phyloP scores from a whole-genome alignment of 805 yeast species.

The Phaffomyces thermotolerans region DNA sequence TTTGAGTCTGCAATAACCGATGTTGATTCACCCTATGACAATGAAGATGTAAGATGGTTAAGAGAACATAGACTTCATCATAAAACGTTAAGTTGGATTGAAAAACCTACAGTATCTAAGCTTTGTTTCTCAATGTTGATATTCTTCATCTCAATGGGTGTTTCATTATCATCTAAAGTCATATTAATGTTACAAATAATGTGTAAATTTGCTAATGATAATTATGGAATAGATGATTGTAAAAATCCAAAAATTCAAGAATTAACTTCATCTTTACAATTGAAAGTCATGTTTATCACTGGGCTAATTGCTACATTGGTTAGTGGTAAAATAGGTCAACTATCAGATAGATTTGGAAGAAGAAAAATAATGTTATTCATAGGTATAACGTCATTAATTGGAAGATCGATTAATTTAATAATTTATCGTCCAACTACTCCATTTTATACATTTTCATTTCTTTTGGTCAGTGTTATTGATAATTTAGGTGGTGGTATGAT shows the following conservation, averaged over 20 bases:
- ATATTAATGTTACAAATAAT: conserved; percentile 25
- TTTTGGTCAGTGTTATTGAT: conserved; percentile 38
- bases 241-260: conserved; percentile 35
- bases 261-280: conserved; percentile 41
- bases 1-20: conserved; percentile 36
- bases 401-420: conserved; percentile 15
- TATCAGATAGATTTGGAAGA: conserved; percentile 62
- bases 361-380: conserved; percentile 37
- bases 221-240: conserved; percentile 25
- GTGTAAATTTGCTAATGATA: conserved; percentile 27
- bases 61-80: conserved; percentile 42
- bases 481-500: conserved; percentile 58
- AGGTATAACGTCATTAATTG: conserved; percentile 20
- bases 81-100: conserved; percentile 41
- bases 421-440: conserved; percentile 28
- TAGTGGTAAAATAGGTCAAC: conserved; percentile 55
- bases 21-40: conserved; percentile 24
- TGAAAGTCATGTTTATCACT: conserved; percentile 32
- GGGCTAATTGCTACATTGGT: conserved; percentile 44
- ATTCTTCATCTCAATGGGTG: conserved; percentile 34
- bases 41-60: conserved; percentile 33
- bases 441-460: conserved; percentile 32
- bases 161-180: conserved; percentile 33
- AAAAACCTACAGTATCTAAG: conserved; percentile 49
- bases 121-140: conserved; percentile 37